phyloP scores from a whole-genome alignment of 768 basidiomycete genomes.

The Sporobolomyces roseus region DNA sequence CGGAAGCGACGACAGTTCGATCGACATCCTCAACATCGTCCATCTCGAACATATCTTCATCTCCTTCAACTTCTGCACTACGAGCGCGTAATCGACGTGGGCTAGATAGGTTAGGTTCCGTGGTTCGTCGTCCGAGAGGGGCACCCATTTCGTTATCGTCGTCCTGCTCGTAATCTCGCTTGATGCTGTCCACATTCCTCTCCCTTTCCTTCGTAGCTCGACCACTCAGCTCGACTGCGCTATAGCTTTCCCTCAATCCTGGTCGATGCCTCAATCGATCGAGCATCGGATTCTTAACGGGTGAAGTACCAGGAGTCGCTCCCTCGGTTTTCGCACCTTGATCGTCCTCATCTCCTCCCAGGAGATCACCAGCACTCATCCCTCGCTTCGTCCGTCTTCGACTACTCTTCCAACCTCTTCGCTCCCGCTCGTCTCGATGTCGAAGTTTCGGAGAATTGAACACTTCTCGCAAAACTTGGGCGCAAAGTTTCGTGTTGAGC shows the following conservation, averaged over 20 bases:
- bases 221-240: conserved; percentile 14
- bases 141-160: neutral
- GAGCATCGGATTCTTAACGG: conserved; percentile 19
- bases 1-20: neutral
- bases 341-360: neutral
- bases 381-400: conserved; percentile 15
- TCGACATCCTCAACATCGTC: conserved; percentile 34
- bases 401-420: conserved; percentile 46
- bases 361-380: conserved; percentile 10
- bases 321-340: conserved; percentile 6
- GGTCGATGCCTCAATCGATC: conserved; percentile 16
- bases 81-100: neutral
- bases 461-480: conserved; percentile 89
- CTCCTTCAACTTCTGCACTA: conserved; percentile 6
- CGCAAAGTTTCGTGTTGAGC: conserved; percentile 89
- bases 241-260: conserved; percentile 22
- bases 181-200: too few relatives aligned
- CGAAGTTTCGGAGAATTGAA: conserved; percentile 53
- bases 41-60: conserved; percentile 39
- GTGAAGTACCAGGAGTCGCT: conserved; percentile 12
- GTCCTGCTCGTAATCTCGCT: neutral
- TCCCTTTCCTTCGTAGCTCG: neutral
- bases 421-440: conserved; percentile 60
- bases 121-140: conserved; percentile 2
- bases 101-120: neutral